Base-by-base conservation (phyloP, 2,329 filamentous ascomycete species). In the Penicillium polonicum region DNA sequence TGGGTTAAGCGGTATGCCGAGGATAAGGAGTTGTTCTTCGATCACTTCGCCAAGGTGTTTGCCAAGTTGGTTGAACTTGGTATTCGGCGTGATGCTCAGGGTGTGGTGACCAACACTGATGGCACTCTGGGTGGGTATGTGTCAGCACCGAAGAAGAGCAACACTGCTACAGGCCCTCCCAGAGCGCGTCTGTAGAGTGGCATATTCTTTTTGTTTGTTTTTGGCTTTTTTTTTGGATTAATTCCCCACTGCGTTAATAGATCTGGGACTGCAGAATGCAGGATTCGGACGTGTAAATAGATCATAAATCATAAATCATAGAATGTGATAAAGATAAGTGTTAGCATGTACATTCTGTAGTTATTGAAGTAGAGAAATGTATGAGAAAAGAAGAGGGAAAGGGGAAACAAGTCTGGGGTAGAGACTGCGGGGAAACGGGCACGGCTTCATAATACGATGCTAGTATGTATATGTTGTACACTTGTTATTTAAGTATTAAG, bases 1-100 rank as follows among this genome's bases (percentile, higher is more conserved):
- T 87, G 82, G 80, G 85, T 87, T 13, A 76, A 84, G 69, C 67
- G 76, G 59, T 88, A 87, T 66, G 84, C 84, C 4, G 74, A 79
- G 49, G 83, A 88, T 65, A 85, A 85, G 71, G 84, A 86, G 0
- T 60, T 79, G 44, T 87, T 88, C 75, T 88, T 86, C 65, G 78
- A 78, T 45, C 80, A 87, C 67, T 88, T 88, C 65, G 68, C 78
- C 15, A 78, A 78, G 57, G 85, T 79, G 0, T 87, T 87, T 69
- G 79, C 77, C 12, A 86, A 86, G 72, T 65, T 88, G 69, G 66
- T 87, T 51, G 85, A 87, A 72, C 70, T 88, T 60, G 85, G 85
- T 0, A 85, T 88, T 56, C 65, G 72, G 48, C 76, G 85, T 41
- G 84, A 87, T 65, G 79, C 68, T 10, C 68, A 76, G 8, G 85